phyloP scores from a whole-genome alignment of 2,329 filamentous ascomycete genomes.

The Neofusicoccum kwambonambiense region DNA sequence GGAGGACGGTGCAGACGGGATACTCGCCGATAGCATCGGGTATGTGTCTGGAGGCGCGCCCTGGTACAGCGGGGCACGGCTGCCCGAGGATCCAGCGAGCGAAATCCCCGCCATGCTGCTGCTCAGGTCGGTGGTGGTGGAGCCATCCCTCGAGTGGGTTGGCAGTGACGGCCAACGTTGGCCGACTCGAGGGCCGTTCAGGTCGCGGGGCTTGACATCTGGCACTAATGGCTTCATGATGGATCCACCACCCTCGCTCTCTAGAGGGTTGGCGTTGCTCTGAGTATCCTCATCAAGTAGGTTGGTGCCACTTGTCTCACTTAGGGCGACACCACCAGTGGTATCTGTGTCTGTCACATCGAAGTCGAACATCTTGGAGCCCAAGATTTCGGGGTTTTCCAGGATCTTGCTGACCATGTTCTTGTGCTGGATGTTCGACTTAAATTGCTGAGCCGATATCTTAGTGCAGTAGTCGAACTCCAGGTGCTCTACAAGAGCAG shows the following conservation, averaged over 20 bases:
- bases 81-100: neutral
- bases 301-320: neutral
- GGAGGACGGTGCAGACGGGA: neutral
- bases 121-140: neutral
- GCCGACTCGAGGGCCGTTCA: neutral
- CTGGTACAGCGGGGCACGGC: neutral
- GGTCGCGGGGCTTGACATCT: neutral
- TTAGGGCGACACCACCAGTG: neutral
- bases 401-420: constrained; percentile 43
- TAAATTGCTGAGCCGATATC: constrained; percentile 46
- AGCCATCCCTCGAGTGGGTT: neutral
- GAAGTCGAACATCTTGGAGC: constrained; percentile 19
- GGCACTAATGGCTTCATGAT: neutral
- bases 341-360: neutral
- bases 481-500: constrained; percentile 53
- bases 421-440: constrained; percentile 52
- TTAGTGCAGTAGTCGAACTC: constrained; percentile 51
- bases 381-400: constrained; percentile 21
- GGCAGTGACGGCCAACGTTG: constrained; percentile 3
- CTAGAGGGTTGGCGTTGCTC: neutral
- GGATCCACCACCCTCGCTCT: neutral
- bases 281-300: neutral
- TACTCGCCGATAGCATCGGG: neutral
- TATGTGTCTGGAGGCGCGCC: neutral
- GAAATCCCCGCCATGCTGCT: neutral